Conservation (phyloP, 305 asterid species). For the Rubia tinctorum region DNA sequence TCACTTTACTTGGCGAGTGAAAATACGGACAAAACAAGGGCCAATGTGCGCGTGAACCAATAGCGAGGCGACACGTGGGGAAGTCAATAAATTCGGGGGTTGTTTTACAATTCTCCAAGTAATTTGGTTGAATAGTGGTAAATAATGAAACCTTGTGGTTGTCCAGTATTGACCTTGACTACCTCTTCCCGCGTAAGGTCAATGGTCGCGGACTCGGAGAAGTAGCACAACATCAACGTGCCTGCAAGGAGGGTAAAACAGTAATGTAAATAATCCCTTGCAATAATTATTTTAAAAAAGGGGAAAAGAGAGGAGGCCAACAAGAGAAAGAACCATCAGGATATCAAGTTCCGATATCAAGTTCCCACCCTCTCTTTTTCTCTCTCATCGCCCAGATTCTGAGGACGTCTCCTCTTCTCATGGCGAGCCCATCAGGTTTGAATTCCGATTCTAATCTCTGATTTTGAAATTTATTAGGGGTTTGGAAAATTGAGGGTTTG, state of each 20-base stretch:
- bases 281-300: neutral
- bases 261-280: neutral
- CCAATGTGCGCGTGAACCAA: no score
- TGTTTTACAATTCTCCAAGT: no score
- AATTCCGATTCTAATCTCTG: neutral
- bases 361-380: neutral
- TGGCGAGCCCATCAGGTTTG: conserved; percentile 3
- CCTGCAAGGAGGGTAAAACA: neutral
- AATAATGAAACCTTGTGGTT: no score
- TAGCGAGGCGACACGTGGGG: no score
- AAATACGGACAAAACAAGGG: no score
- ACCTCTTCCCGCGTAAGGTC: neutral
- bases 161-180: no score
- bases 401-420: neutral
- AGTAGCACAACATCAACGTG: neutral
- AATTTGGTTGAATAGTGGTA: no score
- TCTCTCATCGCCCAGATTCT: neutral
- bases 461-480: neutral
- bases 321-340: neutral
- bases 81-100: no score
- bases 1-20: no score
- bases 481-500: neutral
- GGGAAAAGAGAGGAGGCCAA: neutral
- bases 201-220: neutral
- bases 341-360: no score